Base-by-base conservation (phyloP, 2,329 filamentous ascomycete species). In the Trichoderma sp. region DNA sequence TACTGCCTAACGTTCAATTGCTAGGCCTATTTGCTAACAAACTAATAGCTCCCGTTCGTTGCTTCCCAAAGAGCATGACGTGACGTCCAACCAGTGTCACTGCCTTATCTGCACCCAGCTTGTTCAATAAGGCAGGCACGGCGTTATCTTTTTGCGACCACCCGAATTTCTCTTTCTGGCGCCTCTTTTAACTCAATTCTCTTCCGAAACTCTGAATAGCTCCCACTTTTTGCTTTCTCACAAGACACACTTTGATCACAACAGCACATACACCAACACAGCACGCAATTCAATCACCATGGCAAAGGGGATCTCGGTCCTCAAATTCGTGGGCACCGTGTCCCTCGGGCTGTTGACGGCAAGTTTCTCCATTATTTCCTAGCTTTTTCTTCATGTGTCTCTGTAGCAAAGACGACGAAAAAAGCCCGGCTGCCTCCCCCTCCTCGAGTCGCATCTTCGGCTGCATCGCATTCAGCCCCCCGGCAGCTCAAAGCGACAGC, bases 281-380 rank as follows among this genome's bases (percentile, higher is more conserved):
- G 9, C 28, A 39, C 21, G 0, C 21, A 24, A 39, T 73, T 72
- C 73, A 43, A 76, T 80, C 82, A 92, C 94, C 89, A 86, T 89
- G 77, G 89, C 88, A 77, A 90, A 87, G 77, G 89, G 90, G 79
- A 86, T 97, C 79, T 91, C 93, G 71, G 84, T 92, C 81, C 90
- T 93, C 84, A 98, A 98, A 85, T 97, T 98, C 81, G 92, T 98
- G 76, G 95, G 95, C 79, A 97, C 94, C 66, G 89, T 97, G 76
- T 95, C 92, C 77, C 87, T 98, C 72, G 95, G 95, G 74, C 87
- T 98, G 71, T 84, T 97, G 81, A 97, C 94, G 73, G 94, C 97
- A 88, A 78, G 92, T 85, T 85, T 28, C 32, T 6, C 30, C 47
- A 21, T n/a, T 6, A 18, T 8, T 8, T 43, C 1, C 36, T 51